Evolutionary conservation across 1,139 yeast species (phyloP).

Genomic region (Geotrichum cucujoidarum): DNA sequence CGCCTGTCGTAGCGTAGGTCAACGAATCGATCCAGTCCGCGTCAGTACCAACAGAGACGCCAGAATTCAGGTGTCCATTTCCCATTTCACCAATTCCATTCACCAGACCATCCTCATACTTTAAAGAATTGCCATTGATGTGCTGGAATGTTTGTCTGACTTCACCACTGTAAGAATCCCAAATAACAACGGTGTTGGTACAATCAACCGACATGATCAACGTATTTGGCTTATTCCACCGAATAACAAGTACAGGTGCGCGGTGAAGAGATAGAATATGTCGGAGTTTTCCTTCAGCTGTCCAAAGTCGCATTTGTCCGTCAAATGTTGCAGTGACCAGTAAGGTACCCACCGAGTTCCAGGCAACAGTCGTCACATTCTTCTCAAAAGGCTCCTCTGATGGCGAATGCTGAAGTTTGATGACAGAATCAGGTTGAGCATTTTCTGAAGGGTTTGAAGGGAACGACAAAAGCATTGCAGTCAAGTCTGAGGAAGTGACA

Average conservation of each 20-base stretch:
- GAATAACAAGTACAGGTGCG: slow-evolving; percentile 47
- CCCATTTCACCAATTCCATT: slow-evolving; percentile 6
- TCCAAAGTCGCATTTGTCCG: slow-evolving; percentile 36
- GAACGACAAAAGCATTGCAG: slow-evolving; percentile 16
- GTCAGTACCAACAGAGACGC: slow-evolving; percentile 43
- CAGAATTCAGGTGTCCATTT: neutral
- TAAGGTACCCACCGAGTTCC: slow-evolving; percentile 32
- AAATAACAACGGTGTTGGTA: slow-evolving; percentile 44
- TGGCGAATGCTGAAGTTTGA: slow-evolving; percentile 15
- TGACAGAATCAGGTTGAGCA: slow-evolving; percentile 4
- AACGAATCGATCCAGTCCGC: slow-evolving; percentile 68
- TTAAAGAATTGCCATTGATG: slow-evolving; percentile 4
- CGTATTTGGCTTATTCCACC: slow-evolving; percentile 48
- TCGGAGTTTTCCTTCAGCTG: slow-evolving; percentile 40
- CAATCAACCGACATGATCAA: slow-evolving; percentile 43
- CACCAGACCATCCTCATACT: slow-evolving; percentile 9
- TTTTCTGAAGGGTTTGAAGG: slow-evolving; percentile 4
- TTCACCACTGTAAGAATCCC: slow-evolving; percentile 52
- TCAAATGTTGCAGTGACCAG: slow-evolving; percentile 35
- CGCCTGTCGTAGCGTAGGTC: slow-evolving; percentile 67
- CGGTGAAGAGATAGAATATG: slow-evolving; percentile 55
- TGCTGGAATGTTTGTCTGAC: slow-evolving; percentile 33
- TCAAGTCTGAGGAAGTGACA: slow-evolving; percentile 19
- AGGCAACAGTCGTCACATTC: slow-evolving; percentile 31
- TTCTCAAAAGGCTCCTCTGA: slow-evolving; percentile 22